These are phyloP conservation scores for Oryza glaberrima DNA, from an alignment of 176 grass and related monocot genomes.

Conservation along the genomic window DNA sequence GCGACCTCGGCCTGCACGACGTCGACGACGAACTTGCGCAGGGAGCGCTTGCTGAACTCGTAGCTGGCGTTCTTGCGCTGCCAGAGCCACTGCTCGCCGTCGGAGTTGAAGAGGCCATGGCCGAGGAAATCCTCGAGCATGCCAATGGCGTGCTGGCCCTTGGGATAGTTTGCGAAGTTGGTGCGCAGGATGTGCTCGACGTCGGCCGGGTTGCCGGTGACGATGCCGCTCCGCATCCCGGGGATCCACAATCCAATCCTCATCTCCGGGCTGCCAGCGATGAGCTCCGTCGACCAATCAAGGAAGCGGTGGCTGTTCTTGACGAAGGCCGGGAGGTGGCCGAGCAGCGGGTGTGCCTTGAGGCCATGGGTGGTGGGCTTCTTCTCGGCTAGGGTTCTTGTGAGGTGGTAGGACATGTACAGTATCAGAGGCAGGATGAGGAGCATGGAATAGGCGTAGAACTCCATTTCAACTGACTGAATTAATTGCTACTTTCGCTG, in stretches of 20 bases:
- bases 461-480: neutral
- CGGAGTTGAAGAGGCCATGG: constrained; percentile 39
- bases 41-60: constrained; percentile 39
- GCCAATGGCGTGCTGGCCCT: constrained; percentile 19
- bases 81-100: constrained; percentile 40
- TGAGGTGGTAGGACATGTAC: constrained; percentile 25
- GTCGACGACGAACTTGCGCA: constrained; percentile 33
- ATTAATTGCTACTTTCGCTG: too few relatives aligned
- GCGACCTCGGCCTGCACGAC: constrained; percentile 37
- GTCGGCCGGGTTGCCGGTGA: constrained; percentile 42
- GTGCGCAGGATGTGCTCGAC: constrained; percentile 34
- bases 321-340: constrained; percentile 41
- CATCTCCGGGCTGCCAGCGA: constrained; percentile 29
- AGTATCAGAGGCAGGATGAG: neutral
- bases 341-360: constrained; percentile 33
- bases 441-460: neutral
- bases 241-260: constrained; percentile 28
- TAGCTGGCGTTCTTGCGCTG: constrained; percentile 46
- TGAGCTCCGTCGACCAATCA: constrained; percentile 39
- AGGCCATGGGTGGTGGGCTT: constrained; percentile 26
- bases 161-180: constrained; percentile 38
- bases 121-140: constrained; percentile 40
- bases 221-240: constrained; percentile 20
- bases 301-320: constrained; percentile 38
- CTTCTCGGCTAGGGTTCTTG: neutral